Evolutionary conservation across 306 rosid species (phyloP), one percentile per base, ranked within the genome.

Genomic region (Abrus precatorius): DNA sequence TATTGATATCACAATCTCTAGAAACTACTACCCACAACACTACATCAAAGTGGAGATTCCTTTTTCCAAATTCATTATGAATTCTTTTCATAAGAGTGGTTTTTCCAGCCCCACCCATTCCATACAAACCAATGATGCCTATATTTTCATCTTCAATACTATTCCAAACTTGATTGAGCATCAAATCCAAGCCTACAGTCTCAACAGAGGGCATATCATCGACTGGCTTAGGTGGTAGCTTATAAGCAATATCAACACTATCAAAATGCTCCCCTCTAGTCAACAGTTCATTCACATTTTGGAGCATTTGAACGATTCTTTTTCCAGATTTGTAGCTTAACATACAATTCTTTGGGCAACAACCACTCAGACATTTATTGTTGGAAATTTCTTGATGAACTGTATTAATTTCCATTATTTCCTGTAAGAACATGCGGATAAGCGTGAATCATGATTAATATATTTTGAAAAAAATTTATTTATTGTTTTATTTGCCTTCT

Each of bases 71-170:
- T n/a, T 76, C 80, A 44, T 36, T 66, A 5, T 47, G 40, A 57
- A 82, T 59, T 75, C 47, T 75, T n/a, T 28, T 49, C 20, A 76
- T 7, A n/a, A 76, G 72, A 2, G 82, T 82, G 1, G 85, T 75
- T 47, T 82, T 82, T 1, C 85, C 82, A 0, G 1, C 41, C 1
- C 85, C 78, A 1, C 77, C 85, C 57, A 84, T 87, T 12, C 88
- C 88, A n/a, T 75, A 78, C 9, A 87, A 5, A 0, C 85, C 86
- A 28, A 87, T 63, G 5, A 41, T 49, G 6, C 86, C 56, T 20
- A 75, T 69, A 5, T n/a, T 59, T 0, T 75, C 76, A 75, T 55
- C 64, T 56, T 71, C 33, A 36, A 86, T 11, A 10, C 41, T 36
- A 14, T 30, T 67, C 84, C 85, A 56, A 0, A 69, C 81, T 7